phyloP scores from a whole-genome alignment of 768 basidiomycete species.

The Xerocomus potaroensis region DNA sequence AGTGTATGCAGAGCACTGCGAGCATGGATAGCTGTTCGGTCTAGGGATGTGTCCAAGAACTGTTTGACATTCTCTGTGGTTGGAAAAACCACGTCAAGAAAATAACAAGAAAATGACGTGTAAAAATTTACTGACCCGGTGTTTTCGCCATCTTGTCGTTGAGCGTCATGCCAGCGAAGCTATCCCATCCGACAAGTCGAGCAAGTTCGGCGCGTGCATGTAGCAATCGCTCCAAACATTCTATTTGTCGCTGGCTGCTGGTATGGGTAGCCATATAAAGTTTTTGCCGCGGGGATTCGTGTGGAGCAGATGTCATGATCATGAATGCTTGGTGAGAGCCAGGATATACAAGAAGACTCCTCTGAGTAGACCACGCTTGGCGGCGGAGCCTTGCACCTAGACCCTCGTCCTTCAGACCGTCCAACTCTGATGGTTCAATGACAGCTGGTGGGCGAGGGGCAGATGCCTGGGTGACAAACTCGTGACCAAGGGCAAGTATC shows the following conservation, averaged over 20 bases:
- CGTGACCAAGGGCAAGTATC: slow-evolving; percentile 81
- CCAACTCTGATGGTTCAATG: slow-evolving; percentile 64
- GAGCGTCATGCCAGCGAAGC: slow-evolving; percentile 83
- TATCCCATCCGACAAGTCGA: slow-evolving; percentile 75
- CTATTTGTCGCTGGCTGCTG: slow-evolving; percentile 70
- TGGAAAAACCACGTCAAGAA: neutral
- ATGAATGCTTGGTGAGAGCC: slow-evolving; percentile 88
- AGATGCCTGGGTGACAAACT: slow-evolving; percentile 70
- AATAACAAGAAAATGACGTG: neutral
- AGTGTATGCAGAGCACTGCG: slow-evolving; percentile 64
- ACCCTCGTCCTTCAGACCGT: slow-evolving; percentile 71
- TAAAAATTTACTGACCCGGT: slow-evolving; percentile 54
- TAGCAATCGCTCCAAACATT: slow-evolving; percentile 72
- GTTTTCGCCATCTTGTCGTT: slow-evolving; percentile 97
- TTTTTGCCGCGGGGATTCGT: slow-evolving; percentile 75
- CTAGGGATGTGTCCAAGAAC: slow-evolving; percentile 78
- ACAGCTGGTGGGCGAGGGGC: slow-evolving; percentile 60
- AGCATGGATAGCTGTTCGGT: slow-evolving; percentile 77
- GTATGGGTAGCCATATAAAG: slow-evolving; percentile 81
- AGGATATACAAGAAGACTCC: slow-evolving; percentile 76
- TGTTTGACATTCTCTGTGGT: slow-evolving; percentile 73
- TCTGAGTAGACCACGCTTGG: slow-evolving; percentile 73
- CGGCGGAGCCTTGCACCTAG: slow-evolving; percentile 71
- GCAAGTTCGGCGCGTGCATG: slow-evolving; percentile 79
- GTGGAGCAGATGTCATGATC: slow-evolving; percentile 86